A percentile compares a stretch with the other conserved stretches of the same genome.
These are phyloP conservation scores for Neospora caninum DNA, from an alignment of 169 alveolate species.

Conservation along the genomic window DNA sequence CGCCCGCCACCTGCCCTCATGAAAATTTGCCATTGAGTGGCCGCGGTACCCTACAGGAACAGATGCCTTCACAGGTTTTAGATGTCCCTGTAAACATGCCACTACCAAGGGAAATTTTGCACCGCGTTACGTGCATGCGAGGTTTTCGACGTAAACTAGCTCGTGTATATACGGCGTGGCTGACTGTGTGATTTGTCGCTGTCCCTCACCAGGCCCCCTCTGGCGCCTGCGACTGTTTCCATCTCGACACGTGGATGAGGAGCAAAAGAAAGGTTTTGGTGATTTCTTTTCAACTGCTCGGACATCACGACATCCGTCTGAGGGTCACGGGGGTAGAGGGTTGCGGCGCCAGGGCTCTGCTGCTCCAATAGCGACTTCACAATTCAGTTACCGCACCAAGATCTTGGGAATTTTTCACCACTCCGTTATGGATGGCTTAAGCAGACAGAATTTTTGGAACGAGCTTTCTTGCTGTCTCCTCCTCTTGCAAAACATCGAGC, in stretches of 20 bases:
- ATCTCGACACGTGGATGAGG: slow-evolving; percentile 19
- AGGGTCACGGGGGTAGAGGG: neutral
- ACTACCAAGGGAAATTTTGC: too few relatives aligned
- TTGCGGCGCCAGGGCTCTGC: neutral
- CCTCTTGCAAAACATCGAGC: slow-evolving; percentile 16
- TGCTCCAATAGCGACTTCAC: neutral
- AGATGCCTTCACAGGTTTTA: too few relatives aligned
- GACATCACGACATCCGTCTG: neutral
- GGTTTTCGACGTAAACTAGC: too few relatives aligned
- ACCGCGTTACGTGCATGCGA: too few relatives aligned
- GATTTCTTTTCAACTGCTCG: neutral
- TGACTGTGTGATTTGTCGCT: neutral
- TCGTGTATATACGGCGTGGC: too few relatives aligned
- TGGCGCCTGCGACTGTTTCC: slow-evolving; percentile 68
- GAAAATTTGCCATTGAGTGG: too few relatives aligned
- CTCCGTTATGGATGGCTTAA: slow-evolving; percentile 76
- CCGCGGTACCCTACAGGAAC: too few relatives aligned
- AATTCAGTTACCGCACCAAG: slow-evolving; percentile 63
- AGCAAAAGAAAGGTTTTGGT: neutral
- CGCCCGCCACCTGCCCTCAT: too few relatives aligned
- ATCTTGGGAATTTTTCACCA: slow-evolving; percentile 76
- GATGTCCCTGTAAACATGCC: too few relatives aligned
- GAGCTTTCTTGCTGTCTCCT: slow-evolving; percentile 50
- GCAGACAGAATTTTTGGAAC: slow-evolving; percentile 76
- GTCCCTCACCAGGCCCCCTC: slow-evolving; percentile 54